These are phyloP conservation scores for Gynandropsis gynandra DNA, from an alignment of 345 rosid genomes.

Conservation along the genomic window DNA sequence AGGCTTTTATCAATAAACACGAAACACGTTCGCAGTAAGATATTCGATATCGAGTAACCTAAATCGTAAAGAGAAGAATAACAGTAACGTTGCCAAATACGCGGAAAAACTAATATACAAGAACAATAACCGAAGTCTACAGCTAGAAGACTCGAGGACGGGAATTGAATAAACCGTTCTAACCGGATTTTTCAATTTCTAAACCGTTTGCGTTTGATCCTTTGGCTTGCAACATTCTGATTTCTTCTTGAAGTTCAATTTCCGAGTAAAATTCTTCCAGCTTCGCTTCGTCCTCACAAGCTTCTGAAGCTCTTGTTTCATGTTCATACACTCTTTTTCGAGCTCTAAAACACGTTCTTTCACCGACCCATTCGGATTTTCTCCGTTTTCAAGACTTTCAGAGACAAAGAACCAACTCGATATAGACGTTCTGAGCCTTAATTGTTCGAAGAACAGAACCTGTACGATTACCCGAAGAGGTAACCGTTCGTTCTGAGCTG, in stretches of 20 bases:
- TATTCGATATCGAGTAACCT: no score
- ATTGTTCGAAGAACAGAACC: constrained; percentile 73
- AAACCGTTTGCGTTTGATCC: neutral
- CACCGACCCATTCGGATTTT: constrained; percentile 26
- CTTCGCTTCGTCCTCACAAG: constrained; percentile 34
- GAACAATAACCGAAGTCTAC: no score
- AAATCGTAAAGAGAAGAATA: no score
- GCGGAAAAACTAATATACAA: no score
- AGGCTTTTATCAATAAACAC: no score
- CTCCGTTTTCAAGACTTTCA: constrained; percentile 48
- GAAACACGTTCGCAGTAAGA: no score
- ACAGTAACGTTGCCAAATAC: no score
- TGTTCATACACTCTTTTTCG: constrained; percentile 41
- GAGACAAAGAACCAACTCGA: constrained; percentile 70
- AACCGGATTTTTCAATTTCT: no score
- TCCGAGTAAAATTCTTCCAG: constrained; percentile 37
- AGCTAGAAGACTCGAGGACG: no score
- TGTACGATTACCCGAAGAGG: constrained; percentile 75
- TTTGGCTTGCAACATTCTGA: constrained; percentile 33
- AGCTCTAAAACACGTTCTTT: constrained; percentile 42
- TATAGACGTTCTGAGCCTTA: constrained; percentile 60
- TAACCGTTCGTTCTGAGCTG: constrained; percentile 78
- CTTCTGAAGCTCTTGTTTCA: constrained; percentile 46
- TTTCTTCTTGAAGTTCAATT: constrained; percentile 33
- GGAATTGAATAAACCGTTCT: no score